Percentiles rank a stretch among this genome's conserved stretches.
Evolutionary conservation across 257 asterid genomes (phyloP).

Genomic region (Coffea eugenioides): DNA sequence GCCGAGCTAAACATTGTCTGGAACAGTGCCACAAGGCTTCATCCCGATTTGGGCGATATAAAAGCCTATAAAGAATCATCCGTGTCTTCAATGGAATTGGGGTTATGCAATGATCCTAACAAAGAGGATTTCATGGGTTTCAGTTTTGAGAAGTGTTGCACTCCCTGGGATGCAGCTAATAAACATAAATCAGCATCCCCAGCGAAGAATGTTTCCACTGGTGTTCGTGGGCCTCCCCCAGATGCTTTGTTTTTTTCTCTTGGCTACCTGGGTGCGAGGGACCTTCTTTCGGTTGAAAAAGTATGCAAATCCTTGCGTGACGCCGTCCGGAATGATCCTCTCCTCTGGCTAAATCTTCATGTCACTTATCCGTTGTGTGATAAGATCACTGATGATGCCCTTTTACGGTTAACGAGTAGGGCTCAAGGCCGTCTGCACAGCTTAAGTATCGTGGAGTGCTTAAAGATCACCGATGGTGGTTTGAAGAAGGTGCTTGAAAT

Average conservation of each 20-base stretch:
- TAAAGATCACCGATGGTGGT: conserved; percentile 48
- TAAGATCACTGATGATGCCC: conserved; percentile 52
- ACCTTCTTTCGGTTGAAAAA: conserved; percentile 63
- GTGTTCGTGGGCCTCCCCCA: conserved; percentile 40
- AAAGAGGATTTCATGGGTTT: conserved; percentile 40
- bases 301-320: conserved; percentile 67
- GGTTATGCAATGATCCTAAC: conserved; percentile 14
- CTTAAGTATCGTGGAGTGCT: conserved; percentile 57
- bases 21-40: conserved; percentile 31
- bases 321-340: conserved; percentile 63
- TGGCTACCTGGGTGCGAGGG: conserved; percentile 51
- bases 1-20: conserved; percentile 38
- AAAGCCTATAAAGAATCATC: conserved; percentile 19
- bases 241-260: conserved; percentile 59
- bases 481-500: conserved; percentile 51
- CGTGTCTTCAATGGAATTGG: conserved; percentile 19
- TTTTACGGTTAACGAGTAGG: conserved; percentile 54
- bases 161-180: conserved; percentile 17
- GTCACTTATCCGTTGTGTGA: conserved; percentile 40
- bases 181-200: conserved; percentile 16
- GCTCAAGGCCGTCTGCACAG: conserved; percentile 65
- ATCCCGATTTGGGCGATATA: conserved; percentile 33
- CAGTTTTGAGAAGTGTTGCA: conserved; percentile 44
- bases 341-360: conserved; percentile 60
- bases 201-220: conserved; percentile 13